Base-by-base conservation (phyloP, 495 filamentous ascomycete genomes). In the Coniosporium apollinis region DNA sequence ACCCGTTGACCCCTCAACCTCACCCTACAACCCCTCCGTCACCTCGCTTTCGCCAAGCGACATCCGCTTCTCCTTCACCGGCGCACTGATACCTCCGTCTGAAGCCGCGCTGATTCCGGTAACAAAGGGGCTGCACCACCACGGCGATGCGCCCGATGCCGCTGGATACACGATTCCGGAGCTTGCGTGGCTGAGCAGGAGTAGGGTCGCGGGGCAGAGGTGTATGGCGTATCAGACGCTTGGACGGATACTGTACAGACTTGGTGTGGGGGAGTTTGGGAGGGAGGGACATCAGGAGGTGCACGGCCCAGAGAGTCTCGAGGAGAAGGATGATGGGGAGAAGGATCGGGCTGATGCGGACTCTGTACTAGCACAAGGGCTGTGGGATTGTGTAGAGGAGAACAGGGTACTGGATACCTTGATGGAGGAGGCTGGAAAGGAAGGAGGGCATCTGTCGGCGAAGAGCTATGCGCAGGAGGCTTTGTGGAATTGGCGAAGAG, bases 161-260 rank as follows among this genome's bases (percentile, higher is more conserved):
- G 89, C 89, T 0, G 89, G 89, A 0, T 97, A 97, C 53, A 94
- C 91, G 1, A 67, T 97, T 19, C 76, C 77, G 0, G 89, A 97
- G 55, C 65, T 97, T 2, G 79, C 86, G 5, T 69, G 77, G 13
- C 61, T 94, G 22, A 74, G 81, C 16, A 67, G 84, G n/a, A 85
- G 77, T 28, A 68, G 74, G 0, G 83, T 91, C 34, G 70, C 91
- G 3, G 70, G 74, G 1, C 89, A 97, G 59, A 65, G 91, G 1
- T 97, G 89, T 44, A 61, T 97, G 9, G 85, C 91, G 1, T 93
- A 80, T 57, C 87, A 91, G 55, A 85, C 83, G 0, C 62, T 96
- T 4, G 89, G 89, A 1, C 64, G 89, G 9, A 67, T 97, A 13
- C 45, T 94, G 20, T 94, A 82, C 48, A 66, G 84, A 16, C 64